Percentiles rank a stretch among this genome's conserved stretches.
Evolutionary conservation across 371 early-diverging fungal genomes (phyloP).

Genomic region (Apophysomyces elegans): DNA sequence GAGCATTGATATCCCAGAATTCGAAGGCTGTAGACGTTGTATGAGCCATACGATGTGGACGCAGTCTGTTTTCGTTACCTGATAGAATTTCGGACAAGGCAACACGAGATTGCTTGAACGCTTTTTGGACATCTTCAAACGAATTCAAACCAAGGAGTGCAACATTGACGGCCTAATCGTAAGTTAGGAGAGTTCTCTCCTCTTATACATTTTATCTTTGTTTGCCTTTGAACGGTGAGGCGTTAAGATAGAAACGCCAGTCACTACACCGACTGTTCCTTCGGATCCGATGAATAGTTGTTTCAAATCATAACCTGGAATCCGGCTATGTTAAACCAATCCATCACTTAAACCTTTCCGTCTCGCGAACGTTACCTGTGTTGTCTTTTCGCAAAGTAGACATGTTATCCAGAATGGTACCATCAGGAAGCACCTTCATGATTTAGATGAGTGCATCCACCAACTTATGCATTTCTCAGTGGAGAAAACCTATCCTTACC

Average conservation of each 20-base stretch:
- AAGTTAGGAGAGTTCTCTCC: slow-evolving; percentile 10
- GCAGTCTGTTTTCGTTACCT: slow-evolving; percentile 36
- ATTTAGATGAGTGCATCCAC: too few relatives aligned
- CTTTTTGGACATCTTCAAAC: slow-evolving; percentile 79
- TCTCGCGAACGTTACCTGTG: slow-evolving; percentile 42
- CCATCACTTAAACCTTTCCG: background rate
- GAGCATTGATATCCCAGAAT: slow-evolving; percentile 86
- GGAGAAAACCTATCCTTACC: slow-evolving; percentile 32
- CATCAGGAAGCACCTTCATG: slow-evolving; percentile 78
- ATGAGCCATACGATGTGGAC: background rate
- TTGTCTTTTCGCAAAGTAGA: slow-evolving; percentile 82
- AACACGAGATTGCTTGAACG: slow-evolving; percentile 76
- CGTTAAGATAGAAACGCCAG: slow-evolving; percentile 82
- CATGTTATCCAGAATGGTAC: slow-evolving; percentile 81
- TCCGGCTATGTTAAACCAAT: background rate
- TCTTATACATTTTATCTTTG: slow-evolving; percentile 8
- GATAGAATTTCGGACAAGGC: slow-evolving; percentile 94
- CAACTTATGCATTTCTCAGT: background rate
- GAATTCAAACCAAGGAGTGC: slow-evolving; percentile 80
- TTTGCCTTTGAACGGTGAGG: slow-evolving; percentile 39
- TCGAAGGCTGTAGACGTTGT: slow-evolving; percentile 77
- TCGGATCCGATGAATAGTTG: slow-evolving; percentile 95
- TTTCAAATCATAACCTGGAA: slow-evolving; percentile 84
- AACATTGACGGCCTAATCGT: slow-evolving; percentile 65
- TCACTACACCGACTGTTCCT: slow-evolving; percentile 91